Conservation (phyloP, 176 grass and related monocot species). For the sorghum (Sorghum bicolor) region Sorghum_bicolor_NCBIv3 NC_012879.2:1680001-1680500, state of each 20-base stretch:
- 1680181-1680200: background rate
- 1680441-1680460: background rate
- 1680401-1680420: conserved; percentile 36
- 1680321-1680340: conserved; percentile 45
- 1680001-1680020: background rate
- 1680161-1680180: background rate
- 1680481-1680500: background rate
- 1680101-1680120: background rate
- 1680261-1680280: conserved; percentile 35
- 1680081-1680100: conserved; percentile 1
- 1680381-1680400: conserved; percentile 19
- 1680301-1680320: conserved; percentile 93
- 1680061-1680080: background rate
- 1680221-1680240: background rate
- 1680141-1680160: background rate
- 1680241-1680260: conserved; percentile 41
- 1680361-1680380: conserved; percentile 28
- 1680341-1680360: conserved; percentile 24
- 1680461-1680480: conserved; percentile 4
- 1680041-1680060: background rate
- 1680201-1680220: background rate
- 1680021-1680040: background rate
- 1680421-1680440: background rate
- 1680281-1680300: conserved; percentile 83
- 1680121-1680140: background rate